Base-by-base conservation (phyloP, 805 yeast species). In the Yamadazyma takamatsuzukensis region DNA sequence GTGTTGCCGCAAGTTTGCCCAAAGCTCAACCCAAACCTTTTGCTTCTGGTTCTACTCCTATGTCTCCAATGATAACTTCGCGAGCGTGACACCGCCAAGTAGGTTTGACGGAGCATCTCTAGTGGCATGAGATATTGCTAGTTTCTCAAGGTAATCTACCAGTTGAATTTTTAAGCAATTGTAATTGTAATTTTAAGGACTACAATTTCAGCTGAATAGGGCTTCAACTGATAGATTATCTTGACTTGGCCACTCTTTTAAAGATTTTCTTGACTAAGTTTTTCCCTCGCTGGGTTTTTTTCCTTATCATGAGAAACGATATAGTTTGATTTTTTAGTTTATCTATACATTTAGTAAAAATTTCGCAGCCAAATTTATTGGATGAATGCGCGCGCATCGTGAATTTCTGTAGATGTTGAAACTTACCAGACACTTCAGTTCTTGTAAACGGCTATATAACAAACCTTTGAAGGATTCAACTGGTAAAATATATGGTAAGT, bases 401-500 rank as follows among this genome's bases (percentile, higher is more conserved):
- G n/a, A n/a, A n/a, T n/a, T n/a, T n/a, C n/a, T n/a, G n/a, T n/a
- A n/a, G n/a, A n/a, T n/a, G n/a, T n/a, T n/a, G n/a, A n/a, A n/a
- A n/a, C n/a, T n/a, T n/a, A n/a, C 22, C 22, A 28, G 37, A 15
- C 13, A 7, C 18, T 15, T 33, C 19, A 26, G 32, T 7, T 17
- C 27, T 7, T 11, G 32, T 4, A 4, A 19, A 17, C 24, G 36
- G 27, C 33, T 23, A 6, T 16, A 25, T 18, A 32, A 32, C 12
- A 36, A 36, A 24, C 27, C 23, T 4, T 7, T 18, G 6, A 26
- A 28, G 18, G 33, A 49, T 41, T 53, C 49, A 21, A 50, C 56
- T 27, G 63, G 61, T 1, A 41, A 58, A 24, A 51, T 54, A 41
- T 60, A 47, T 40, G 66, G 64, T 1, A 43, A 54, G 29, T 65